Evolutionary conservation across 176 grass and related monocot genomes (phyloP).

Genomic region (Alloteropsis semialata): DNA sequence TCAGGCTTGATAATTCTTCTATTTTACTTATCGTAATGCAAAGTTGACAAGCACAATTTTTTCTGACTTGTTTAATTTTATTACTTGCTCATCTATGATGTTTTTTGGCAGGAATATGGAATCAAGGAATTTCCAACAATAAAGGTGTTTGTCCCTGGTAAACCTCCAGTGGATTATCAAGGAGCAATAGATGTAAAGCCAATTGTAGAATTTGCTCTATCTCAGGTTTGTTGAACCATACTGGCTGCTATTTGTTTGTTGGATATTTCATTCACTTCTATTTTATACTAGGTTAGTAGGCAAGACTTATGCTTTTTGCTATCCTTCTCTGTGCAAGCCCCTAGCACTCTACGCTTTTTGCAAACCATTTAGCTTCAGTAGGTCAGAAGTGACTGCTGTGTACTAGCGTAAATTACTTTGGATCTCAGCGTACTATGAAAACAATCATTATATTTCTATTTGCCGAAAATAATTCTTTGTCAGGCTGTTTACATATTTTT

Average conservation of each 20-base stretch:
- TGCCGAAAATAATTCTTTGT: constrained; percentile 6
- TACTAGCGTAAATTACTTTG: background rate
- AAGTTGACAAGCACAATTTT: background rate
- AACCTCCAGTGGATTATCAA: constrained; percentile 93
- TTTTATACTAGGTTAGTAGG: background rate
- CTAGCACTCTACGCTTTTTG: background rate
- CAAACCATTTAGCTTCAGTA: constrained; percentile 5
- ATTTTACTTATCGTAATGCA: no score
- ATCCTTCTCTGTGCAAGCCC: background rate
- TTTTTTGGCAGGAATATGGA: constrained; percentile 78
- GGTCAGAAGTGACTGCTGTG: background rate
- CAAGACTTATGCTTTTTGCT: background rate
- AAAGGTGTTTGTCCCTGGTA: constrained; percentile 91
- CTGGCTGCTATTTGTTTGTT: background rate
- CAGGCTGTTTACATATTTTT: background rate
- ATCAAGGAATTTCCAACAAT: constrained; percentile 93
- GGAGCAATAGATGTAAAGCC: constrained; percentile 92
- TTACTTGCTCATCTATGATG: background rate
- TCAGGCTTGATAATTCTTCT: no score
- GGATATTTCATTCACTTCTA: constrained; percentile 1
- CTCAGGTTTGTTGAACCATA: constrained; percentile 61
- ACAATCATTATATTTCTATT: background rate
- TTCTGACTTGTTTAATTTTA: background rate
- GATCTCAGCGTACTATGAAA: background rate
- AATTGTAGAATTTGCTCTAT: constrained; percentile 86